Conservation (phyloP, 23 red algal species). For the Gracilaria gracilis region DNA sequence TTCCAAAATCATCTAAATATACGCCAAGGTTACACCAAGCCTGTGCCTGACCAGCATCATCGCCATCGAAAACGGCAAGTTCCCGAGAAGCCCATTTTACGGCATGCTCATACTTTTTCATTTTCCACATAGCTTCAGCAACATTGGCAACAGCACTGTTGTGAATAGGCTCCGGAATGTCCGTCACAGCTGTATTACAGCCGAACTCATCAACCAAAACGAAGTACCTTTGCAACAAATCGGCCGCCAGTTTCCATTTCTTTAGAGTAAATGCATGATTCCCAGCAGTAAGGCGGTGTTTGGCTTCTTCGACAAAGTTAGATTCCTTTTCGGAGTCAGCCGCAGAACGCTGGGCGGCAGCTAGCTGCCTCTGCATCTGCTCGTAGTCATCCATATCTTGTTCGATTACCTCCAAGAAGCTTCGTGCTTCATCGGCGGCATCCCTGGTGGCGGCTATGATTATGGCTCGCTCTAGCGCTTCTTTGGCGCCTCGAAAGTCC, state of each 20-base stretch:
- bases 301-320: constrained; percentile 60
- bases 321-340: constrained; percentile 37
- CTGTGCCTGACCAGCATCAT: constrained; percentile 65
- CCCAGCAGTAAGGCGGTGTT: constrained; percentile 27
- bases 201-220: constrained; percentile 67
- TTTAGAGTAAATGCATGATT: constrained; percentile 38
- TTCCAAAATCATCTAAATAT: constrained; percentile 67
- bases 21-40: constrained; percentile 76
- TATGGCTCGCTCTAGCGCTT: constrained; percentile 46
- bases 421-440: constrained; percentile 31
- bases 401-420: constrained; percentile 48
- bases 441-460: constrained; percentile 2
- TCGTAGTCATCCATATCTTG: constrained; percentile 41
- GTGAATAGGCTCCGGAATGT: constrained; percentile 31
- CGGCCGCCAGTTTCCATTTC: constrained; percentile 26
- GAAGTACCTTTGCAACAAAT: constrained; percentile 49
- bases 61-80: constrained; percentile 47
- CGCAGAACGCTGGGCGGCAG: constrained; percentile 12
- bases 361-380: constrained; percentile 6
- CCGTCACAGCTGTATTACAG: constrained; percentile 44
- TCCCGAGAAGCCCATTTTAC: constrained; percentile 68
- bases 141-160: constrained; percentile 58
- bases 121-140: constrained; percentile 47
- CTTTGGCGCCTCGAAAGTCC: constrained; percentile 30
- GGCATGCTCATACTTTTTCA: constrained; percentile 48